Evolutionary conservation across 2,329 filamentous ascomycete species (phyloP), one percentile per base, ranked within the genome.

Genomic region (Fusarium nodosum): DNA sequence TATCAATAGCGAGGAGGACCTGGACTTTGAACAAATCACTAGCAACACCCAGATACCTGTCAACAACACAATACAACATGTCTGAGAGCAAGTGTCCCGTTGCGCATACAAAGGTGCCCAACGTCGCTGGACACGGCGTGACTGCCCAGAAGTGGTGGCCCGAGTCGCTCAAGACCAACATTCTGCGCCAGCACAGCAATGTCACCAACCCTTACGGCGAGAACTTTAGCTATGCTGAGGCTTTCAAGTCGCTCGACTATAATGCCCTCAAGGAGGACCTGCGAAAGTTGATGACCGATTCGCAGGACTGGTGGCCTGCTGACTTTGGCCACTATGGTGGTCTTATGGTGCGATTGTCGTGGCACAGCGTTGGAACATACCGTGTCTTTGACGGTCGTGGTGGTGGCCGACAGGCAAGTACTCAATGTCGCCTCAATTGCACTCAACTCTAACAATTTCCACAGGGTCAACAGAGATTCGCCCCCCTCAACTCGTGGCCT

Each of bases 321-420:
- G 92, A 94, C 78, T 93, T 92, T 75, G 91, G 91, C 62, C 91
- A 93, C 84, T 94, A 94, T 74, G 92, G 91, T 72, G 91, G 91
- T 80, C 85, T 94, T 41, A 93, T 94, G 80, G 85, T 94, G 77
- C 90, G 92, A 62, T 89, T 94, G 89, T 89, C 91, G 65, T 94
- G 92, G 92, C 92, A 94, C 84, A 89, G 88, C 69, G 87, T 91
- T 46, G 92, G 92, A 64, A 94, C 91, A 64, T 93, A 94, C 83
- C 90, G 92, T 75, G 87, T 91, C 77, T 85, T 84, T 48, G 91
- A 94, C 75, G 91, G 91, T 36, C 91, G 92, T 66, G 92, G 92
- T 62, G 92, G 92, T 63, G 90, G 88, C 74, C 91, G 91, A 59
- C 83, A 88, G 77, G 78, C 78, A 60, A 66, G 75, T 39, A 28